phyloP scores from a whole-genome alignment of 352 stramenopile genomes.

The Phytophthora sp. region DNA sequence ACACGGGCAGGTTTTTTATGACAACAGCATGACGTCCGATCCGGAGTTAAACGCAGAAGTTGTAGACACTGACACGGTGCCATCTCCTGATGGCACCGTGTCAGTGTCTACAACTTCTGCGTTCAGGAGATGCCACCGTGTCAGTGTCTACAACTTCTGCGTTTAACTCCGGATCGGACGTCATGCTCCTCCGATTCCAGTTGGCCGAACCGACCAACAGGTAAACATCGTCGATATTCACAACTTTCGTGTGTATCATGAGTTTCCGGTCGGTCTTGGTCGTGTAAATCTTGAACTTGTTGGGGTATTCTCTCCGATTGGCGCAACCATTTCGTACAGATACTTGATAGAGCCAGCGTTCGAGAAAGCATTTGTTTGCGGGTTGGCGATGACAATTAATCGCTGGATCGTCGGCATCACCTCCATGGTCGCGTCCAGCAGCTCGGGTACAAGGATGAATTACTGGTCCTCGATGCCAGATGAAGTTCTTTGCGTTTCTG shows the following conservation, averaged over 20 bases:
- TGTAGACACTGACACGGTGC: slow-evolving; percentile 44
- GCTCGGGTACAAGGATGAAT: slow-evolving; percentile 27
- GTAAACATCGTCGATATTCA: slow-evolving; percentile 71
- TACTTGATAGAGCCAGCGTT: slow-evolving; percentile 50
- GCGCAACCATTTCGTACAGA: slow-evolving; percentile 58
- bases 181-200: slow-evolving; percentile 61
- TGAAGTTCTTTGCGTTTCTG: slow-evolving; percentile 35
- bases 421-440: slow-evolving; percentile 39
- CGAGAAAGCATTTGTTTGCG: slow-evolving; percentile 33
- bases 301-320: slow-evolving; percentile 42
- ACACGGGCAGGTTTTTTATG: no score
- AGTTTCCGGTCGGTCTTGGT: slow-evolving; percentile 38
- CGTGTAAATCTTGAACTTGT: slow-evolving; percentile 46
- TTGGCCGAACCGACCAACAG: slow-evolving; percentile 63
- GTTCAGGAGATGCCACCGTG: slow-evolving; percentile 25
- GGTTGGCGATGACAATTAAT: slow-evolving; percentile 51
- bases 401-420: slow-evolving; percentile 54
- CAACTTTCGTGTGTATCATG: slow-evolving; percentile 60
- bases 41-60: slow-evolving; percentile 61
- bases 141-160: slow-evolving; percentile 60
- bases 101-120: slow-evolving; percentile 60
- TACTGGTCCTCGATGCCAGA: slow-evolving; percentile 38
- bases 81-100: slow-evolving; percentile 19
- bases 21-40: slow-evolving; percentile 58
- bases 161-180: slow-evolving; percentile 60